Percentiles rank a stretch among this genome's conserved stretches.
Conservation (phyloP, 2,329 filamentous ascomycete genomes). For the Fusarium nelsonii region DNA sequence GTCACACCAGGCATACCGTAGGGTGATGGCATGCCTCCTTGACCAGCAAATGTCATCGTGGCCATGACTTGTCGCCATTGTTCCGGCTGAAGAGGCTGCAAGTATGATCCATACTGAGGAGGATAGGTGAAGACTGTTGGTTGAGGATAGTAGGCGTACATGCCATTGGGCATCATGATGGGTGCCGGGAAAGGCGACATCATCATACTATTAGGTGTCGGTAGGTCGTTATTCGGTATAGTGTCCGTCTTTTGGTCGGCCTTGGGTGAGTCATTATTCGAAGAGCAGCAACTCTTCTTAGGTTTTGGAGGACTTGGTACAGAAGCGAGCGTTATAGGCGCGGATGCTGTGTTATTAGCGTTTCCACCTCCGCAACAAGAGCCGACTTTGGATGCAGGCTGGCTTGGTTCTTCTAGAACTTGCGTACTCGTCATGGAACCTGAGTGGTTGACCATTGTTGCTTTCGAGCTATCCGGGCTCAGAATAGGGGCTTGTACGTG, state of each 20-base stretch:
- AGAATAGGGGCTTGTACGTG: slow-evolving; percentile 47
- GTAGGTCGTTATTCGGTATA: slow-evolving; percentile 36
- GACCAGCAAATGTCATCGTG: slow-evolving; percentile 54
- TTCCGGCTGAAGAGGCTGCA: slow-evolving; percentile 66
- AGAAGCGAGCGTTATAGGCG: slow-evolving; percentile 29
- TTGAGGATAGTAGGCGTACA: slow-evolving; percentile 58
- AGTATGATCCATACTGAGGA: slow-evolving; percentile 66
- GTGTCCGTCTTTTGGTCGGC: slow-evolving; percentile 34
- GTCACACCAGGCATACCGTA: slow-evolving; percentile 45
- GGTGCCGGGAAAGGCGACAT: slow-evolving; percentile 54
- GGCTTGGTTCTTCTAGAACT: slow-evolving; percentile 20
- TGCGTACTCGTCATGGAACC: slow-evolving; percentile 39
- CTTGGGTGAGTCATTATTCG: slow-evolving; percentile 40
- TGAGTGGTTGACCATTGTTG: slow-evolving; percentile 39
- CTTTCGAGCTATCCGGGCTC: slow-evolving; percentile 31
- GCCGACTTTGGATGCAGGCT: slow-evolving; percentile 41
- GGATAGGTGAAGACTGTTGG: slow-evolving; percentile 66
- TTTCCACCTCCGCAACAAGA: slow-evolving; percentile 55
- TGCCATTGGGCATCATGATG: slow-evolving; percentile 54
- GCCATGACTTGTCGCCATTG: slow-evolving; percentile 65
- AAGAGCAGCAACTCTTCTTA: slow-evolving; percentile 52
- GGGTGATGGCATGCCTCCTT: slow-evolving; percentile 48
- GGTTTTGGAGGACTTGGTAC: slow-evolving; percentile 34
- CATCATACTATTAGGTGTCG: slow-evolving; percentile 49
- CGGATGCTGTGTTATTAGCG: slow-evolving; percentile 12